A percentile compares a stretch with the other conserved stretches of the same genome.
These are phyloP conservation scores for Thalassiosira oceanica DNA, from an alignment of 352 stramenopile genomes.

Conservation along the genomic window DNA sequence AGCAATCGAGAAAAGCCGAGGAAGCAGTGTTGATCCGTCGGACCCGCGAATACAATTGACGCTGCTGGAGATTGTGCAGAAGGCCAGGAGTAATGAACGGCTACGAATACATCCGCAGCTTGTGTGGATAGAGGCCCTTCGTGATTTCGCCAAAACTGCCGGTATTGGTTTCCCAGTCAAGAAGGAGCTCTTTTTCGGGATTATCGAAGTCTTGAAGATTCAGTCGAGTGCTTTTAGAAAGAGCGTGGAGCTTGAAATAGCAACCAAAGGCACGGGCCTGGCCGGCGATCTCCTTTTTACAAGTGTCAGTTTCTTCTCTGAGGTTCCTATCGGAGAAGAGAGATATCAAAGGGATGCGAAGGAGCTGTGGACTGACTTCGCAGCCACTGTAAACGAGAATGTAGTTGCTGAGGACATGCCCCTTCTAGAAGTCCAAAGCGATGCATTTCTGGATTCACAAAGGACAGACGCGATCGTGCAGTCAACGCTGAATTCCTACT, in stretches of 20 bases:
- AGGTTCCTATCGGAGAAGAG: constrained; percentile 10
- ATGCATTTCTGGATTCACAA: constrained; percentile 5
- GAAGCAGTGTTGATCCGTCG: constrained; percentile 19
- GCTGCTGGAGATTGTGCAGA: constrained; percentile 17
- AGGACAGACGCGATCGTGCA: constrained; percentile 22
- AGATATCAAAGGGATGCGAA: constrained; percentile 1
- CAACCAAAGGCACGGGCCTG: constrained; percentile 18
- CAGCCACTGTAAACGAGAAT: too few species aligned
- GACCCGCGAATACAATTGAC: constrained; percentile 16
- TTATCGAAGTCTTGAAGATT: constrained; percentile 17
- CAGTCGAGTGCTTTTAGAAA: constrained; percentile 7
- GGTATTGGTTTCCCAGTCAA: constrained; percentile 29
- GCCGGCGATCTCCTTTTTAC: constrained; percentile 18
- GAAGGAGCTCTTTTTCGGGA: constrained; percentile 30
- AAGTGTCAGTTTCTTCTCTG: constrained; percentile 17
- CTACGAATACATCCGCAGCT: constrained; percentile 15
- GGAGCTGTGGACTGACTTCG: constrained; percentile 11
- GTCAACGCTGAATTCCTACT: constrained; percentile 25
- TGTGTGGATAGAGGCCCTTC: constrained; percentile 28
- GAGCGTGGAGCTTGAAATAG: constrained; percentile 17
- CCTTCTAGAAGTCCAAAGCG: too few species aligned
- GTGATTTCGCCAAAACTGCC: constrained; percentile 18
- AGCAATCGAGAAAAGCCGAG: not conserved
- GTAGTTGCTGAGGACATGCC: too few species aligned
- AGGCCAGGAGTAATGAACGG: constrained; percentile 4